Evolutionary conservation across 129 eudicot species (phyloP).

Genomic region (Solidago caesia): DNA sequence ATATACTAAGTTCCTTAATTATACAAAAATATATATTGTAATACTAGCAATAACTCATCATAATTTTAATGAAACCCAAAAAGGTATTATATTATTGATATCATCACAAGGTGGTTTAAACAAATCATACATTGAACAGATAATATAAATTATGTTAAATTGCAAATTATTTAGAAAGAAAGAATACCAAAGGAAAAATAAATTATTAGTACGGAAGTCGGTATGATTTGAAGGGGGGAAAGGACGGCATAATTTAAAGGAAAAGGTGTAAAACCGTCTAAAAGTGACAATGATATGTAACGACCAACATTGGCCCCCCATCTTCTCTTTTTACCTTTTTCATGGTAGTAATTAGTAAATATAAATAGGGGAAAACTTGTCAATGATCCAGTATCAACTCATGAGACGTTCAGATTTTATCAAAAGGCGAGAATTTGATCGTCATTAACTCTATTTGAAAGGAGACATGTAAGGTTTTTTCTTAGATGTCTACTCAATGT

Average conservation of each 20-base stretch:
- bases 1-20: too few relatives aligned
- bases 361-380: not conserved
- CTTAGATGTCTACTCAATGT: too few relatives aligned
- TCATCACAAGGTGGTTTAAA: not conserved
- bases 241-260: slow-evolving; percentile 24
- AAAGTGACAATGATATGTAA: slow-evolving; percentile 41
- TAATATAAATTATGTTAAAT: not conserved
- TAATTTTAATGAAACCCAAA: not conserved
- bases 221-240: slow-evolving; percentile 27
- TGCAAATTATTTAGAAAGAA: not conserved
- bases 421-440: too few relatives aligned
- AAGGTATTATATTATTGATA: not conserved
- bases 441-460: too few relatives aligned
- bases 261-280: slow-evolving; percentile 35
- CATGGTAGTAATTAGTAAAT: not conserved
- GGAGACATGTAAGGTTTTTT: too few relatives aligned
- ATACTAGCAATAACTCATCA: too few relatives aligned
- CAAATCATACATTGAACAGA: not conserved
- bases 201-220: slow-evolving; percentile 21
- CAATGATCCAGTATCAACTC: not conserved
- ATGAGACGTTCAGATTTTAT: too few relatives aligned
- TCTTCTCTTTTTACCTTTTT: slow-evolving; percentile 28
- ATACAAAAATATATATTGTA: too few relatives aligned
- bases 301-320: slow-evolving; percentile 22
- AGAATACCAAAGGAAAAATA: not conserved